Percentiles rank a stretch among this genome's conserved stretches.
Evolutionary conservation across 2,329 filamentous ascomycete species (phyloP).

Genomic region (Aspergillus caelatus): DNA sequence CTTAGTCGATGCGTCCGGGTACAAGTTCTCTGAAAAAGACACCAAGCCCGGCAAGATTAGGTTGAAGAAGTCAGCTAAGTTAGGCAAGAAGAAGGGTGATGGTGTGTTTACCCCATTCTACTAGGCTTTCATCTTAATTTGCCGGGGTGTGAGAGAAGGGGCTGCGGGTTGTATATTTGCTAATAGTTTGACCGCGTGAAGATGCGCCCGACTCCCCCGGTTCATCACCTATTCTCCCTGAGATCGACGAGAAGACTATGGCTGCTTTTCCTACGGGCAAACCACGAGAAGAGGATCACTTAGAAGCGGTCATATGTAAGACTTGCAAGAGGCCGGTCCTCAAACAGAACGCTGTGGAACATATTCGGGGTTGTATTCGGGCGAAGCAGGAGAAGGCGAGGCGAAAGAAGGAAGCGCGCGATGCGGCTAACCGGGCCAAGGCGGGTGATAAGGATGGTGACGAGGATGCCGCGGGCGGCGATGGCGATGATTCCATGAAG

Average conservation of each 20-base stretch:
- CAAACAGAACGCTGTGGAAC: constrained; percentile 71
- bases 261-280: constrained; percentile 80
- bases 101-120: constrained; percentile 23
- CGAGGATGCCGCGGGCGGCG: constrained; percentile 37
- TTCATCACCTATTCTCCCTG: constrained; percentile 48
- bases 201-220: constrained; percentile 34
- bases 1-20: constrained; percentile 49
- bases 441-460: constrained; percentile 49
- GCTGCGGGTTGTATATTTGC: background rate
- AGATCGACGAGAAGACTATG: constrained; percentile 74
- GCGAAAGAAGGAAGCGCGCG: constrained; percentile 73
- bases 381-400: constrained; percentile 82
- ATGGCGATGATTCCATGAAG: constrained; percentile 49
- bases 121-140: background rate
- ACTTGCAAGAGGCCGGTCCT: constrained; percentile 90
- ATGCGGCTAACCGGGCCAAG: constrained; percentile 67
- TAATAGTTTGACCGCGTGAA: constrained; percentile 3
- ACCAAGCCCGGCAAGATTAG: constrained; percentile 49
- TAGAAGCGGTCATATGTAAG: constrained; percentile 84
- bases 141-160: background rate
- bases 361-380: constrained; percentile 81
- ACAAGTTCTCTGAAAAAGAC: constrained; percentile 49
- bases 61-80: constrained; percentile 40
- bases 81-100: constrained; percentile 36
- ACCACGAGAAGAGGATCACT: constrained; percentile 78